These are phyloP conservation scores for Lolium rigidum DNA, from an alignment of 176 grass and related monocot species.

Conservation along the genomic window DNA sequence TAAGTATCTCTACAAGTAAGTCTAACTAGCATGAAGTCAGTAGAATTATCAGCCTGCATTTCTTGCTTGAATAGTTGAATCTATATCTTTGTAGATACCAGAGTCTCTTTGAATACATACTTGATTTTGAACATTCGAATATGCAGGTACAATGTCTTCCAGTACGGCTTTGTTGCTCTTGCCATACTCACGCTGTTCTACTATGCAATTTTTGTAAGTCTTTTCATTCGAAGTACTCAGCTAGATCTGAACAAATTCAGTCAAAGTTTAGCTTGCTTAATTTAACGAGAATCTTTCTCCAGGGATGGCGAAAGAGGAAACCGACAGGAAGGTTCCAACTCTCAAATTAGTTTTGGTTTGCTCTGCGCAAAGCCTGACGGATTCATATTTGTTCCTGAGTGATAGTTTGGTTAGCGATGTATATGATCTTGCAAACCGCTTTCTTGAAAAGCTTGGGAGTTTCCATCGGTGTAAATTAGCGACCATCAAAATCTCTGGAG, in stretches of 20 bases:
- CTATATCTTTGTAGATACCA: neutral
- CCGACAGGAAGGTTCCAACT: conserved; percentile 83
- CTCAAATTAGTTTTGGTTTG: conserved; percentile 62
- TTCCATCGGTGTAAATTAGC: conserved; percentile 51
- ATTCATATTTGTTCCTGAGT: conserved; percentile 35
- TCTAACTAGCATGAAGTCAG: conserved; percentile 28
- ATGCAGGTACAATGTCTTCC: conserved; percentile 95
- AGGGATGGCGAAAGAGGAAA: conserved; percentile 97
- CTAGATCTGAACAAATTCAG: neutral
- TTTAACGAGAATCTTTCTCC: conserved; percentile 33
- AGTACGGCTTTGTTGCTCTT: conserved; percentile 94
- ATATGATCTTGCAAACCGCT: conserved; percentile 47
- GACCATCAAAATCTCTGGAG: conserved; percentile 33
- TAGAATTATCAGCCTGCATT: neutral
- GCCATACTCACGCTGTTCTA: conserved; percentile 90
- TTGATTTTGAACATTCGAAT: conserved; percentile 29
- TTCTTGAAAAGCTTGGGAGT: conserved; percentile 25
- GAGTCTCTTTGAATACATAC: neutral
- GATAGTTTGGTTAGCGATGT: conserved; percentile 51
- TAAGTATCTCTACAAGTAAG: conserved; percentile 99
- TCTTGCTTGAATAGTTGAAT: neutral
- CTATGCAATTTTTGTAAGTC: conserved; percentile 88
- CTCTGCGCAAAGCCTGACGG: conserved; percentile 38
- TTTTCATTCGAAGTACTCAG: conserved; percentile 10
- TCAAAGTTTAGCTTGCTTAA: neutral